Evolutionary conservation across 2,329 filamentous ascomycete genomes (phyloP), one percentile per base, ranked within the genome.

Genomic region (Xylariaceae sp.): DNA sequence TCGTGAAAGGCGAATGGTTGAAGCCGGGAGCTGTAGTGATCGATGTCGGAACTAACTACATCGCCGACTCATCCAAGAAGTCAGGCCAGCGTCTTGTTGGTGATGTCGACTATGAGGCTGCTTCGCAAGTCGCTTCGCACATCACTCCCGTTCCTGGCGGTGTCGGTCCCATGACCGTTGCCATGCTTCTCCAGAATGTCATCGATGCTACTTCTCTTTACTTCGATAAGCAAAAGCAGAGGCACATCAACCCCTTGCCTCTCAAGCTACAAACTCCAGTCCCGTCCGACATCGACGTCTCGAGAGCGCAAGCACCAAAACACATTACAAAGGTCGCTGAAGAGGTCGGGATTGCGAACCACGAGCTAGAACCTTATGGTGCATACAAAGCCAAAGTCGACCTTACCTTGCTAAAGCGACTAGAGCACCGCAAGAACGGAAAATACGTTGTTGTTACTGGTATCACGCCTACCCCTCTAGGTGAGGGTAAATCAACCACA

Each of bases 91-190:
- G 91, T 57, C 81, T 99, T 18, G 92, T 97, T 6, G 94, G 94
- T 52, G 94, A 99, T 68, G 94, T 99, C 39, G 90, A 99, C 63
- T 97, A 85, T 62, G 90, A 90, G 45, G 83, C 87, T 39, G 92
- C 92, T 14, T 80, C 79, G 14, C 78, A 95, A 66, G 87, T 96
- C 39, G 94, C 91, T 17, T 96, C 91, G 2, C 82, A 88, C 63
- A 96, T 99, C 64, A 99, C 94, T 2, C 94, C 94, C 1, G 94
- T 99, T 2, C 94, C 94, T 1, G 94, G 94, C 49, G 94, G 94
- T 69, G 94, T 99, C 51, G 94, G 94, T 0, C 94, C 94, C 44
- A 99, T 99, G 94, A 99, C 94, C 3, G 91, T 99, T 56, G 94
- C 94, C 52, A 99, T 99, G 94, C 78, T 99, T 42, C 75, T 99